Percentiles rank a stretch among this genome's conserved stretches.
Evolutionary conservation across 2,329 filamentous ascomycete genomes (phyloP).

Genomic region (Alternaria consortialis): DNA sequence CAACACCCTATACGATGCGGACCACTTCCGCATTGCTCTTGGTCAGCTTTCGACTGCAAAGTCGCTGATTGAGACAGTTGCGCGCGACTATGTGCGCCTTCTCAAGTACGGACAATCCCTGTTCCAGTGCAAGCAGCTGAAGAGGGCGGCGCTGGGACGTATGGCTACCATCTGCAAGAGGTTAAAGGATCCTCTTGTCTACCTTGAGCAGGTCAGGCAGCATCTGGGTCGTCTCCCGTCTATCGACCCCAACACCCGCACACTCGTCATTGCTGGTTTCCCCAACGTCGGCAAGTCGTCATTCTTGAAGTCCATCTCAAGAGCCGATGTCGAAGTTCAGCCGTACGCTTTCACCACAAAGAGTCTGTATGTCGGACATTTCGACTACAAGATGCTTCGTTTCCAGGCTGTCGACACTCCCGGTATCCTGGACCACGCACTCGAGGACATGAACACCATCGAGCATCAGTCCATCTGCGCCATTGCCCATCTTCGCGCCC

Average conservation of each 20-base stretch:
- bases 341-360: conserved; percentile 99
- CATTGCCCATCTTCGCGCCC: conserved; percentile 93
- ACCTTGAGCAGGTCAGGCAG: conserved; percentile 95
- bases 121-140: conserved; percentile 99
- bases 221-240: conserved; percentile 95
- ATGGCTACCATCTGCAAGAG: conserved; percentile 98
- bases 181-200: conserved; percentile 91
- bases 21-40: conserved; percentile 86
- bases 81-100: conserved; percentile 93
- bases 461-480: conserved; percentile 99
- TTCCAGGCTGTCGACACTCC: conserved; percentile 97
- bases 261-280: conserved; percentile 94
- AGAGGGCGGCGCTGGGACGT: conserved; percentile 92
- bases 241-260: conserved; percentile 98
- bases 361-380: conserved; percentile 95
- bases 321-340: conserved; percentile 95
- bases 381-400: conserved; percentile 93
- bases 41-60: conserved; percentile 96
- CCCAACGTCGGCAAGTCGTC: conserved; percentile 93
- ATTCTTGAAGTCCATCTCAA: conserved; percentile 89
- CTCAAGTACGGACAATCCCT: conserved; percentile 90
- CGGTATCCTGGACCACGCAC: conserved; percentile 95
- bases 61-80: conserved; percentile 94
- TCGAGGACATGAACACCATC: conserved; percentile 99
- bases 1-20: conserved; percentile 83